Evolutionary conservation across 2,329 filamentous ascomycete species (phyloP).

Genomic region (Nemania diffusa): DNA sequence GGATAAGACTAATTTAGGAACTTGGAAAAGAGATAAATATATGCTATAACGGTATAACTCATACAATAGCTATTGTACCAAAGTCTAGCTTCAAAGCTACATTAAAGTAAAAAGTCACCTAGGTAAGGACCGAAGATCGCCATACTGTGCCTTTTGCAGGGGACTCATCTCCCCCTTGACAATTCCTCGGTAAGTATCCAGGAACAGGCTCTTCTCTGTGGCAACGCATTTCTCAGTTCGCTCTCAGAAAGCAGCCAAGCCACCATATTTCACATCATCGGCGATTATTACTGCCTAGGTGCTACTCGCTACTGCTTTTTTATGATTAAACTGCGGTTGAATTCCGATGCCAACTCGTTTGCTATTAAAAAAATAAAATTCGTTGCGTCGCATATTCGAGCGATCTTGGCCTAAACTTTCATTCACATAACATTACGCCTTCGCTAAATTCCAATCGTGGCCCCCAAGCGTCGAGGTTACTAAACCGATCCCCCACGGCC

Average conservation of each 20-base stretch:
- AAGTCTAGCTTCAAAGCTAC: no score
- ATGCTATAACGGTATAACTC: no score
- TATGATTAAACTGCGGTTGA: background rate
- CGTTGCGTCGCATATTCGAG: constrained; percentile 3
- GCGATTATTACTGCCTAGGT: background rate
- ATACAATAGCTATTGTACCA: no score
- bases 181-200: background rate
- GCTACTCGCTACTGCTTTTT: constrained; percentile 14
- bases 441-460: constrained; percentile 8
- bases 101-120: no score
- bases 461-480: constrained; percentile 6
- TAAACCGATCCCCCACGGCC: constrained; percentile 6
- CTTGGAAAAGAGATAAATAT: no score
- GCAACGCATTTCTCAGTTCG: constrained; percentile 4
- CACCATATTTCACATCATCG: constrained; percentile 18
- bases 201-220: background rate
- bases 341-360: constrained; percentile 19
- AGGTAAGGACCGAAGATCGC: no score
- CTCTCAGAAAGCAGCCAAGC: background rate
- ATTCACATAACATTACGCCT: constrained; percentile 16
- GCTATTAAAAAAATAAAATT: constrained; percentile 9
- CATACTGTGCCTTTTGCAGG: background rate
- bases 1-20: no score
- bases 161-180: no score
- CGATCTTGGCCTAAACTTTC: constrained; percentile 9